These are phyloP conservation scores for Penicillium aurantiogriseum DNA, from an alignment of 2,329 filamentous ascomycete species.

Conservation along the genomic window DNA sequence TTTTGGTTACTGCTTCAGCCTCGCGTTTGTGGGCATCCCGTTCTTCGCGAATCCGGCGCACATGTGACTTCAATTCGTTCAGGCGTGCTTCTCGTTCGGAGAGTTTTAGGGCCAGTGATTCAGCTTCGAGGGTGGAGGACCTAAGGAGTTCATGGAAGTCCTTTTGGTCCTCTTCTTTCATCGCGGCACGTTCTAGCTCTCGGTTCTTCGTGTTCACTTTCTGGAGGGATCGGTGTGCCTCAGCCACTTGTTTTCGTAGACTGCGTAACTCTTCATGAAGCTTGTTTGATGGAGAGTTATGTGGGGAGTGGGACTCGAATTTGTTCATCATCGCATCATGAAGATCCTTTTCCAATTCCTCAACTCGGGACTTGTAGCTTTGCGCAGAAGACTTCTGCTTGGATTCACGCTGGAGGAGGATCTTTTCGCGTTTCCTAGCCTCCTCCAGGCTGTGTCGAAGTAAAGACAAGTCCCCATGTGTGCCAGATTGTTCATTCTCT, in stretches of 20 bases:
- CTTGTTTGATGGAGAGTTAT: conserved; percentile 49
- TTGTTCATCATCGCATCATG: conserved; percentile 60
- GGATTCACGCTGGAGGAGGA: conserved; percentile 64
- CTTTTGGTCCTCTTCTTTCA: conserved; percentile 43
- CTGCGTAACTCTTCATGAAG: conserved; percentile 55
- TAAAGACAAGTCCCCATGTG: conserved; percentile 54
- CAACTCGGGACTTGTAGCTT: conserved; percentile 62
- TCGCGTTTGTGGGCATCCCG: conserved; percentile 43
- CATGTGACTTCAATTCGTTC: conserved; percentile 55
- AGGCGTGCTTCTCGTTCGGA: conserved; percentile 67
- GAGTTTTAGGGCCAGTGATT: conserved; percentile 71
- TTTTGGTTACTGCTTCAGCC: conserved; percentile 40
- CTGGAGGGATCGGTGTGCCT: conserved; percentile 59
- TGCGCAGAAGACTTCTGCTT: conserved; percentile 63
- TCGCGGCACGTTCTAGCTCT: conserved; percentile 52
- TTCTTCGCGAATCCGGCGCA: conserved; percentile 60
- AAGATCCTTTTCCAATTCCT: conserved; percentile 65
- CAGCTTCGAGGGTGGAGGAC: conserved; percentile 50
- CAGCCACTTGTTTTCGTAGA: conserved; percentile 60
- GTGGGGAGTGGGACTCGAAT: conserved; percentile 52
- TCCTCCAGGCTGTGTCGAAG: conserved; percentile 63
- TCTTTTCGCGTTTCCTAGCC: conserved; percentile 65
- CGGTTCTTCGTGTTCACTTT: conserved; percentile 54
- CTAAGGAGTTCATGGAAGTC: conserved; percentile 49
- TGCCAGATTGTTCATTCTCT: conserved; percentile 34